A percentile compares a stretch with the other conserved stretches of the same genome.
These are phyloP conservation scores for Botryotinia convoluta DNA, from an alignment of 2,329 filamentous ascomycete genomes.

Conservation along the genomic window DNA sequence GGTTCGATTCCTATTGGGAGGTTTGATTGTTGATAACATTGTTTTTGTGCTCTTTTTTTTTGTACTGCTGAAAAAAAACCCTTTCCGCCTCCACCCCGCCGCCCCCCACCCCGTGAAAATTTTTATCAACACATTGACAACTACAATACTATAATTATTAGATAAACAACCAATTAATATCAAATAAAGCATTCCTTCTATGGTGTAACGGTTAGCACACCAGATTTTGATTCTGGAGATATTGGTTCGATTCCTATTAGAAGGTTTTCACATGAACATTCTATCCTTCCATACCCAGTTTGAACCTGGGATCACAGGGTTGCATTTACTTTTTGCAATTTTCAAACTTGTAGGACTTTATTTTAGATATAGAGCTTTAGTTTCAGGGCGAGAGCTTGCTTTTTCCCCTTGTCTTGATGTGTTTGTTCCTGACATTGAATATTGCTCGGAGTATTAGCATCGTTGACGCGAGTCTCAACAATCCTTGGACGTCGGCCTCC, in stretches of 20 bases:
- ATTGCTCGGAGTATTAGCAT: neutral
- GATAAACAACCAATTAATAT: too few relatives aligned
- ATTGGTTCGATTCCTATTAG: conserved; percentile 15
- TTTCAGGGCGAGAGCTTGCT: neutral
- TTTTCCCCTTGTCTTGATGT: neutral
- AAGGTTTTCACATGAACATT: neutral
- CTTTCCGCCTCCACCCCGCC: too few relatives aligned
- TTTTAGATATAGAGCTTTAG: neutral
- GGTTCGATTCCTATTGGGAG: conserved; percentile 14
- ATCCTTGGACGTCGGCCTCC: too few relatives aligned
- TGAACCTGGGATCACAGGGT: neutral
- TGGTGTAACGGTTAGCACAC: conserved; percentile 12
- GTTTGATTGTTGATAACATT: too few relatives aligned
- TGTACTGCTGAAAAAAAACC: too few relatives aligned
- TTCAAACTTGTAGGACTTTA: neutral
- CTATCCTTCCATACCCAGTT: conserved; percentile 4
- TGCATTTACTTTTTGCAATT: neutral
- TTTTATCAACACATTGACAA: too few relatives aligned
- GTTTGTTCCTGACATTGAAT: neutral
- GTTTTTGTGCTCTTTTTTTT: too few relatives aligned
- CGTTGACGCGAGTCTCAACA: too few relatives aligned
- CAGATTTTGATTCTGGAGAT: neutral
- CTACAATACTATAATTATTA: too few relatives aligned
- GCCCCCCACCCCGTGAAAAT: too few relatives aligned
- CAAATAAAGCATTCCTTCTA: too few relatives aligned